A percentile compares a stretch with the other conserved stretches of the same genome.
Conservation (phyloP, 306 rosid species). For the Abrus precatorius region DNA sequence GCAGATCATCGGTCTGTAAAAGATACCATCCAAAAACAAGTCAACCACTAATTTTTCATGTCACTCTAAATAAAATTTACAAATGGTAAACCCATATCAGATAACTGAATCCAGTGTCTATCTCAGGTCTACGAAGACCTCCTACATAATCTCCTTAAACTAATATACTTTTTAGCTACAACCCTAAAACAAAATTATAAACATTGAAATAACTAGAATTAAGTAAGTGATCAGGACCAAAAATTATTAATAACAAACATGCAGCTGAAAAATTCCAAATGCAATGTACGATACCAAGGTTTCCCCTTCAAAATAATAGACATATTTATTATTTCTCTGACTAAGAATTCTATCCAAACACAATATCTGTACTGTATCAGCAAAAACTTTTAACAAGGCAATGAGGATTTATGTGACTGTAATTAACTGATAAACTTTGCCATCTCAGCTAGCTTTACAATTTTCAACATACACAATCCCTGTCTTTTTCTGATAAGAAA, state of each 20-base stretch:
- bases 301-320: slow-evolving; percentile 24
- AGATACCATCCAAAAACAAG: slow-evolving; percentile 50
- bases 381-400: not conserved
- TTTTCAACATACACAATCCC: not conserved
- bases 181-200: slow-evolving; percentile 22
- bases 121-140: slow-evolving; percentile 19
- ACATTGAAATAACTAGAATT: slow-evolving; percentile 2
- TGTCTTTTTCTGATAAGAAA: slow-evolving; percentile 15
- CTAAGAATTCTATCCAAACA: slow-evolving; percentile 9
- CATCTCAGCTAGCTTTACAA: slow-evolving; percentile 9
- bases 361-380: not conserved
- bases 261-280: slow-evolving; percentile 28
- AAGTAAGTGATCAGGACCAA: not conserved
- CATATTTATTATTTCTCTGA: slow-evolving; percentile 12
- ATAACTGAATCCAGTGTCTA: slow-evolving; percentile 39
- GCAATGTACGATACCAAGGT: slow-evolving; percentile 15
- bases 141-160: slow-evolving; percentile 35
- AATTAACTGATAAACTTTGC: slow-evolving; percentile 8
- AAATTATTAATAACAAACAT: slow-evolving; percentile 23
- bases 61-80: slow-evolving; percentile 33
- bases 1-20: slow-evolving; percentile 98
- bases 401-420: not conserved
- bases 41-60: slow-evolving; percentile 40
- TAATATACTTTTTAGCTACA: slow-evolving; percentile 21
- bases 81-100: slow-evolving; percentile 34